These are phyloP conservation scores for Pelargonium australe DNA, from an alignment of 441 rosid species.

Conservation along the genomic window DNA sequence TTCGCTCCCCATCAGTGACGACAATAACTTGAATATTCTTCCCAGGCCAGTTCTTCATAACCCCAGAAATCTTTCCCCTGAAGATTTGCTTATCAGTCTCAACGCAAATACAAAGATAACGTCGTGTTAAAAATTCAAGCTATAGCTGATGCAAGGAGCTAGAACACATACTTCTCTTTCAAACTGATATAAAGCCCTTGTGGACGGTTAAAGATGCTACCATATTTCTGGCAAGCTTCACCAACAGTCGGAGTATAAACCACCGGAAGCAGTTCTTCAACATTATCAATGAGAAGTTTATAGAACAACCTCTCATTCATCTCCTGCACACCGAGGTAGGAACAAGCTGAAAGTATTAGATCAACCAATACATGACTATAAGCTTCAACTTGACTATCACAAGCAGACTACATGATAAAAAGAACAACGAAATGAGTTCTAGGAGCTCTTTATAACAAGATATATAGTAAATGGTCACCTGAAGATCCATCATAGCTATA, in stretches of 20 bases:
- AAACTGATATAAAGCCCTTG: neutral
- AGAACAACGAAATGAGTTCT: neutral
- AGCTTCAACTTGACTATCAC: no score
- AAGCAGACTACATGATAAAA: no score
- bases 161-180: neutral
- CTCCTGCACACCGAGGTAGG: conserved; percentile 42
- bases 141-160: neutral
- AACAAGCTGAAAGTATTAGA: neutral
- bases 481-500: conserved; percentile 90
- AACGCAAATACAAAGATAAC: conserved; percentile 10
- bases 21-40: conserved; percentile 83
- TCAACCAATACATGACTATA: neutral
- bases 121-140: neutral
- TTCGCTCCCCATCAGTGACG: conserved; percentile 92
- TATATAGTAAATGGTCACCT: conserved; percentile 37
- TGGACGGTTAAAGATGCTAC: conserved; percentile 62
- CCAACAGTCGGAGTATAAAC: conserved; percentile 98
- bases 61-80: conserved; percentile 85
- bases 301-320: conserved; percentile 88
- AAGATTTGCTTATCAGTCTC: conserved; percentile 9
- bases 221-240: conserved; percentile 97
- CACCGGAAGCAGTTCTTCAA: conserved; percentile 90
- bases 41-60: conserved; percentile 87
- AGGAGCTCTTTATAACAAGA: neutral
- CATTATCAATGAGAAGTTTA: conserved; percentile 84